These are phyloP conservation scores for Anastatica hierochuntica DNA, from an alignment of 345 rosid genomes.

Conservation along the genomic window DNA sequence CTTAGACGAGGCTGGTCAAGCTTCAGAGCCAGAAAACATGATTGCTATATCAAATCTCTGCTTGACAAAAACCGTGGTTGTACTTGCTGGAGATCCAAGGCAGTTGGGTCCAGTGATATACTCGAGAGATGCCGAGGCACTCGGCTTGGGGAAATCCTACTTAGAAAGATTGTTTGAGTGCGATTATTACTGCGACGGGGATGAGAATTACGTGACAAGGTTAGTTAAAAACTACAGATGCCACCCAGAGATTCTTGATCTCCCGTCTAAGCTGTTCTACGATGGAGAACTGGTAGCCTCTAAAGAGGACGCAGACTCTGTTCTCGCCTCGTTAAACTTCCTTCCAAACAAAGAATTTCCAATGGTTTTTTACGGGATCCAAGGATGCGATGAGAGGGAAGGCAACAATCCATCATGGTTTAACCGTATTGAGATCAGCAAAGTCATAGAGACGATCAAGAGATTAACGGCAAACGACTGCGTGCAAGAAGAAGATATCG, in stretches of 20 bases:
- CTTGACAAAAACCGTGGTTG: conserved; percentile 57
- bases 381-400: conserved; percentile 98
- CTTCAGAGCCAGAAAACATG: conserved; percentile 95
- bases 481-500: conserved; percentile 55
- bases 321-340: conserved; percentile 30
- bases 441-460: conserved; percentile 57
- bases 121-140: conserved; percentile 52
- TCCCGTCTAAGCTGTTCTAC: conserved; percentile 78
- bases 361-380: conserved; percentile 73
- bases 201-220: conserved; percentile 64
- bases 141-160: conserved; percentile 70
- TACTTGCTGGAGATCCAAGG: conserved; percentile 96
- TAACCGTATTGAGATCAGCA: conserved; percentile 82
- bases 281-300: conserved; percentile 67
- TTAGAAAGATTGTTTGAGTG: conserved; percentile 66
- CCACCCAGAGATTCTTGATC: conserved; percentile 72
- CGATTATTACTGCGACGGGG: conserved; percentile 36
- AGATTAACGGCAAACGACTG: conserved; percentile 36
- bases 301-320: conserved; percentile 47
- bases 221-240: conserved; percentile 70
- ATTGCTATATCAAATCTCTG: conserved; percentile 57
- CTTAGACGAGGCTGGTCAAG: conserved; percentile 95
- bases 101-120: conserved; percentile 87
- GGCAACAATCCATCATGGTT: conserved; percentile 93
- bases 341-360: conserved; percentile 70